Base-by-base conservation (phyloP, 179 eudicot genomes). In the Drosera spatulata region DNA sequence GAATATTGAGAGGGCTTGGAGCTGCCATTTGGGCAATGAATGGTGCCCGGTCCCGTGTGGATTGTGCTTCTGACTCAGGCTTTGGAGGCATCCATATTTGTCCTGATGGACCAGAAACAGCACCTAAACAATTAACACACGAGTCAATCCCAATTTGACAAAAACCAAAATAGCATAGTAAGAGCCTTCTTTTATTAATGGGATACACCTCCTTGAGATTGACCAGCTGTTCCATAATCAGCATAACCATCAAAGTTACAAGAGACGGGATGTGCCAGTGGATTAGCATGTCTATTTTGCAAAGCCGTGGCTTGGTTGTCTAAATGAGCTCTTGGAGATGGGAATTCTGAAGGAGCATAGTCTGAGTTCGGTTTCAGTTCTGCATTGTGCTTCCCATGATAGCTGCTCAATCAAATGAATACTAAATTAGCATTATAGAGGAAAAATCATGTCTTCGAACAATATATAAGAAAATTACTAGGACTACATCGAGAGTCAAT, bases 321-420 rank as follows among this genome's bases (percentile, higher is more conserved):
- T 65, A 71, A 83, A 70, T 65, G 73, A 53, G 78, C 55, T 74
- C 81, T 84, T 11, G 96, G 87, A 54, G 91, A 77, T 52, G 74
- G 37, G 67, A 85, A 82, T 45, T 83, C 94, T 50, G 74, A 61
- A 50, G 66, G 48, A 41, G 63, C 71, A 50, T 69, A 60, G 38
- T 82, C 88, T 53, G 81, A 68, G 48, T 73, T 80, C 56, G 73
- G 52, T 8, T 50, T 55, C 52, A 60, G 67, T 10, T 56, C 22
- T 63, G 62, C 47, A 43, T 65, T 74, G 59, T 72, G 78, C 74
- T 64, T 66, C 65, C 86, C 84, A 60, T 65, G 50, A 52, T 77
- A 76, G 66, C 82, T 75, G 67, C 6, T 37, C 45, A 56, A 40
- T 50, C 49, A 68, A 56, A 60, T 57, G 61, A 72, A 72, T 58